phyloP scores from a whole-genome alignment of 2,329 filamentous ascomycete genomes.

The Fusarium illudens region DNA sequence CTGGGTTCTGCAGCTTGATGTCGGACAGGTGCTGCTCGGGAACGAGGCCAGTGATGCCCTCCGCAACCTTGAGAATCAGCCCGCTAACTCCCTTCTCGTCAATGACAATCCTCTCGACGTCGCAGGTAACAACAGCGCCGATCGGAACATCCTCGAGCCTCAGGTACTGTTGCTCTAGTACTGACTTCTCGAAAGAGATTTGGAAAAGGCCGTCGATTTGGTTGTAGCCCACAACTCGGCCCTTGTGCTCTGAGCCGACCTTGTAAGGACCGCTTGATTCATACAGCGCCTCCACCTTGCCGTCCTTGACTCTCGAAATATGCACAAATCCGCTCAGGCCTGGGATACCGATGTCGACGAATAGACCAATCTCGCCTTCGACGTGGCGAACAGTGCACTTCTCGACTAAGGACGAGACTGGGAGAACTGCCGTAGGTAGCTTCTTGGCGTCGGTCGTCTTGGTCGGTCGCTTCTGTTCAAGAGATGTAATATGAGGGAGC shows the following conservation, averaged over 20 bases:
- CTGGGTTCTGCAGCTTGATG: constrained; percentile 85
- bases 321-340: constrained; percentile 89
- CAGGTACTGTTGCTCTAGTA: constrained; percentile 88
- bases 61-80: constrained; percentile 82
- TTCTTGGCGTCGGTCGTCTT: constrained; percentile 50
- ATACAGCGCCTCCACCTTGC: constrained; percentile 84
- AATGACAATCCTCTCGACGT: constrained; percentile 84
- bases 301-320: constrained; percentile 90
- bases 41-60: constrained; percentile 89
- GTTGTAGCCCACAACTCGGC: constrained; percentile 87
- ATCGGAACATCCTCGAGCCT: constrained; percentile 89
- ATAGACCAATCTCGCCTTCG: constrained; percentile 81
- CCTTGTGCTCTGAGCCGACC: constrained; percentile 78
- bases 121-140: constrained; percentile 81
- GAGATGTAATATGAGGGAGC: constrained; percentile 80
- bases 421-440: constrained; percentile 66
- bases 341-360: constrained; percentile 70
- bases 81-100: constrained; percentile 81
- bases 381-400: constrained; percentile 82
- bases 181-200: constrained; percentile 80
- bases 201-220: constrained; percentile 85
- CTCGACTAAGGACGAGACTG: constrained; percentile 79
- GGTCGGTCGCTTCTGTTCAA: constrained; percentile 58
- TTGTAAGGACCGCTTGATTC: constrained; percentile 81
- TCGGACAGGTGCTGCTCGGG: constrained; percentile 90